A percentile compares a stretch with the other conserved stretches of the same genome.
These are phyloP conservation scores for Colletotrichum tabaci DNA, from an alignment of 2,329 filamentous ascomycete genomes.

Conservation along the genomic window DNA sequence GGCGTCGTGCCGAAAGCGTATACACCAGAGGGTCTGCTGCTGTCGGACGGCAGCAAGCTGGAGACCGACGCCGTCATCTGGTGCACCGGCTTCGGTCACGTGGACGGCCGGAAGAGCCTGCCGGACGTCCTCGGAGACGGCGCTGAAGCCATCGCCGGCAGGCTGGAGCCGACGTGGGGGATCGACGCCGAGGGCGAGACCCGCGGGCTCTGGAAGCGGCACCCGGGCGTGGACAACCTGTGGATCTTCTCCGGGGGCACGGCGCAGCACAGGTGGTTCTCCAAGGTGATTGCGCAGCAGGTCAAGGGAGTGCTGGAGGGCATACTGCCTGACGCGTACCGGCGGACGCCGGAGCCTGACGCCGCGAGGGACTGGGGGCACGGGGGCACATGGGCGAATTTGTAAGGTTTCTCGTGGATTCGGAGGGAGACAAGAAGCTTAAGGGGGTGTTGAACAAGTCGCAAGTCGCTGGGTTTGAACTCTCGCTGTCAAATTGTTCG, in stretches of 20 bases:
- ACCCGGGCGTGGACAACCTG: conserved; percentile 51
- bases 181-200: conserved; percentile 60
- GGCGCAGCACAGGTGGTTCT: conserved; percentile 53
- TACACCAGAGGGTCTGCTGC: conserved; percentile 47
- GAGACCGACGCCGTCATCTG: conserved; percentile 54
- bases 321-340: conserved; percentile 48
- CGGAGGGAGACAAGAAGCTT: no score
- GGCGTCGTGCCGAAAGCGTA: conserved; percentile 49
- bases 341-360: neutral
- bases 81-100: conserved; percentile 55
- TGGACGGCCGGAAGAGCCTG: conserved; percentile 48
- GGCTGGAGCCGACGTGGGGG: conserved; percentile 58
- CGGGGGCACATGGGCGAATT: neutral
- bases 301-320: conserved; percentile 54
- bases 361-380: neutral
- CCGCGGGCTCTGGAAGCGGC: conserved; percentile 57
- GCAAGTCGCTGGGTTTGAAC: no score
- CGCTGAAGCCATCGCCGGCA: conserved; percentile 47
- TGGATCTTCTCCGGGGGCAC: conserved; percentile 54
- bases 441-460: no score
- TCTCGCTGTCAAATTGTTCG: no score
- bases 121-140: conserved; percentile 49
- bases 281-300: conserved; percentile 51
- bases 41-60: conserved; percentile 50
- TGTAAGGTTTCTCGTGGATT: neutral